Evolutionary conservation across 2,329 filamentous ascomycete species (phyloP), one percentile per base, ranked within the genome.

Genomic region (Chaetomiaceae sp.): DNA sequence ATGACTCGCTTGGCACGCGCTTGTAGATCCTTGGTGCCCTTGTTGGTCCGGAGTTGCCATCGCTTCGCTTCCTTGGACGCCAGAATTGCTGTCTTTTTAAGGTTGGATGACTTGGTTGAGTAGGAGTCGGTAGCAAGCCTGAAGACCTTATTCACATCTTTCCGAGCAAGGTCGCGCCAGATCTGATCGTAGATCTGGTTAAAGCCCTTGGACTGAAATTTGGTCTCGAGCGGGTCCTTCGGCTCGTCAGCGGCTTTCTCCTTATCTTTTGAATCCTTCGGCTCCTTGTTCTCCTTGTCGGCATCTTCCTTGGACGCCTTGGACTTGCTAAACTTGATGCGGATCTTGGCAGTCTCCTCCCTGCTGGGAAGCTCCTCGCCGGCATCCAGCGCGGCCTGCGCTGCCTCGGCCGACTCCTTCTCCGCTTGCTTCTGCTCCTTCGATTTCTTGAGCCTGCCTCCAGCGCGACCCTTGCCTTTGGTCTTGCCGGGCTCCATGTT

Each of bases 121-220:
- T 92, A 84, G 0, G 92, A 96, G 61, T 90, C 86, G 51, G 85
- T 83, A 51, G 95, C 95, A 67, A 96, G 80, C 61, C 94, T 89
- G 68, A 84, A 90, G 0, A 95, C 89, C 74, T 96, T 97, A 65
- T 87, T 89, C 56, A 96, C 87, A 68, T 96, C 90, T 68, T 96
- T 96, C 56, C 90, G 85, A 2, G 92, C 89, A 63, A 99, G 84
- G 65, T 99, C 94, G 59, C 92, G 87, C 86, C 90, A 95, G 60
- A 97, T 97, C 69, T 96, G 90, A 65, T 96, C 91, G 69, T 96
- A 96, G 53, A 99, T 92, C 69, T 95, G 91, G 65, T 95, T 90
- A 73, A 95, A 99, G 16, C 89, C 90, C 68, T 96, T 95, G 46
- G 90, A 94, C 61, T 89, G 85, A 70, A 89, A 94, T 55, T 80